Base-by-base conservation (phyloP, 805 yeast species). In the Kodamaea sagamina region DNA sequence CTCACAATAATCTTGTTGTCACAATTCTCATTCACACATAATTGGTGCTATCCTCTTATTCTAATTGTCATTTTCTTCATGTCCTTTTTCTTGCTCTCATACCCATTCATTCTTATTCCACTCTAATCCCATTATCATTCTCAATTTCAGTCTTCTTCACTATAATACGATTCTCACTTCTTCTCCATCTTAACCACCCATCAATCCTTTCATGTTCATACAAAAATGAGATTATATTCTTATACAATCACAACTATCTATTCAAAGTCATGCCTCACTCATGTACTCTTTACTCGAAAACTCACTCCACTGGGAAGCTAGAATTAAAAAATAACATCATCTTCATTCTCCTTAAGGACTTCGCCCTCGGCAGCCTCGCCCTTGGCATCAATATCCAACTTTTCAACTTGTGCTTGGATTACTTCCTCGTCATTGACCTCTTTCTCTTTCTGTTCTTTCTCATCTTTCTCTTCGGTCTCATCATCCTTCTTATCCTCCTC, bases 271-370 rank as follows among this genome's bases (percentile, higher is more conserved):
- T 21, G 15, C 12, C 36, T 11, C 4, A 6, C 13, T 22, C 15
- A 9, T 32, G n/a, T 16, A 13, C 36, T 32, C n/a, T 18, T 10
- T 11, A 32, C 22, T 19, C 19, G 8, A n/a, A n/a, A n/a, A n/a
- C n/a, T n/a, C n/a, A n/a, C 24, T 32, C 25, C 12, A 18, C 37
- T 32, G 15, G 26, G 19, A 11, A 17, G 37, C 22, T 17, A 34
- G 34, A 29, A 29, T 43, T 57, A 69, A 48, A 71, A 71, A 38
- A 68, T 68, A 41, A 74, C 73, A 49, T 74, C 79, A 39, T 72
- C 77, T 47, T 73, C 78, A 21, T 61, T 60, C 45, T 73, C 72
- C 38, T 69, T 53, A 38, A 70, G 65, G 24, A 68, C 54, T 28
- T 38, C 27, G 6, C n/a, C 42, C 41, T 67, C 66, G 8, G 44